phyloP scores from a whole-genome alignment of 495 filamentous ascomycete genomes.

The Trichocladium uniseriatum region DNA sequence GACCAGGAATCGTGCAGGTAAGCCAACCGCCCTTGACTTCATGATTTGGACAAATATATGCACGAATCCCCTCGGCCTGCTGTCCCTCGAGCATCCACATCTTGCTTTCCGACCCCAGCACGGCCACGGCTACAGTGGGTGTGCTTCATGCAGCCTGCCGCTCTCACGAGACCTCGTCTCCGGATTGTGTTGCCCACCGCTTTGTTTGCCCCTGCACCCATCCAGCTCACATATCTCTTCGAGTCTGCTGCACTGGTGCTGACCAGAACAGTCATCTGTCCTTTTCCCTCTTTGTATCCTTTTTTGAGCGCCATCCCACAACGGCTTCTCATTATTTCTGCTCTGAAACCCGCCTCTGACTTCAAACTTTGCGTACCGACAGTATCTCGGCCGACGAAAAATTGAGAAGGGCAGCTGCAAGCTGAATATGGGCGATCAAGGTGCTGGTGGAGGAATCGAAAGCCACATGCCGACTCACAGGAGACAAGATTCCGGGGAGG shows the following conservation, averaged over 20 bases:
- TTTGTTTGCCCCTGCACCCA: slow-evolving; percentile 19
- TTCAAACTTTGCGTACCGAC: background rate
- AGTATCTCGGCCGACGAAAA: background rate
- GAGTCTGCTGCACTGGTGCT: slow-evolving; percentile 10
- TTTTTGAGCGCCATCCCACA: background rate
- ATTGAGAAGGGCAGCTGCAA: background rate
- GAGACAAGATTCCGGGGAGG: slow-evolving; percentile 27
- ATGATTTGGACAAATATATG: background rate
- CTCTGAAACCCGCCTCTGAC: background rate
- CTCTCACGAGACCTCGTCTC: slow-evolving; percentile 35
- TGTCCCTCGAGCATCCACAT: slow-evolving; percentile 9
- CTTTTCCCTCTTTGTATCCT: background rate
- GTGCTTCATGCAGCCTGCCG: slow-evolving; percentile 30
- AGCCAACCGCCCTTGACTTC: slow-evolving; percentile 2
- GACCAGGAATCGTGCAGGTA: slow-evolving; percentile 12
- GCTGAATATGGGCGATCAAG: slow-evolving; percentile 38
- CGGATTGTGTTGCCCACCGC: slow-evolving; percentile 18
- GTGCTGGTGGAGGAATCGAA: slow-evolving; percentile 35
- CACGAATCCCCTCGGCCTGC: slow-evolving; percentile 1
- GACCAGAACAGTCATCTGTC: slow-evolving; percentile 1
- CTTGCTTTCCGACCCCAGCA: slow-evolving; percentile 19
- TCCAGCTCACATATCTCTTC: slow-evolving; percentile 2
- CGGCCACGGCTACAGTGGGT: slow-evolving; percentile 22
- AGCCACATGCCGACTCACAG: slow-evolving; percentile 35
- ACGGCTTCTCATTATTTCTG: slow-evolving; percentile 7